Conservation (phyloP, 2,329 filamentous ascomycete species). For the Fusarium pseudograminearum region DNA sequence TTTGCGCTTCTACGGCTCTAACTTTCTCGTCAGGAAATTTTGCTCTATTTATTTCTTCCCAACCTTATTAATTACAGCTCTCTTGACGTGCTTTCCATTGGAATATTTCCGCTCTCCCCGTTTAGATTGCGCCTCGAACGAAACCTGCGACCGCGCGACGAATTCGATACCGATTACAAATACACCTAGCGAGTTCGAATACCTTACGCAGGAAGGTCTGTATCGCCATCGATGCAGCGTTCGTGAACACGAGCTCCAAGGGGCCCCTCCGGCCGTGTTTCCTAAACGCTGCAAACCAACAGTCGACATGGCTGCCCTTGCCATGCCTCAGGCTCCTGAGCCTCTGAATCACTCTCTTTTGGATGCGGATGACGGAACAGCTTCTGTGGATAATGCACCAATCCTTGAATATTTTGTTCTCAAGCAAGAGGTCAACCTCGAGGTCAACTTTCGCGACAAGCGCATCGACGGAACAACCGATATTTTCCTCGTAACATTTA, state of each 20-base stretch:
- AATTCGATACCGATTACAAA: constrained; percentile 17
- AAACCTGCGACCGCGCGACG: constrained; percentile 26
- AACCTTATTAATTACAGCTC: constrained; percentile 2
- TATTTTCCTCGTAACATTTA: constrained; percentile 78
- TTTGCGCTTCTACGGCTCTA: constrained; percentile 25
- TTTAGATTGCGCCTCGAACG: constrained; percentile 36
- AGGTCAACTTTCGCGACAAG: constrained; percentile 85
- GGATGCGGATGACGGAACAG: constrained; percentile 50
- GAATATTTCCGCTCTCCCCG: constrained; percentile 19
- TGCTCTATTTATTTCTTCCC: neutral
- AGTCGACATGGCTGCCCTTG: constrained; percentile 34
- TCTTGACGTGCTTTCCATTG: constrained; percentile 5
- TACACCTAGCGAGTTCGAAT: constrained; percentile 3
- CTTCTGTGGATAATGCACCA: constrained; percentile 52
- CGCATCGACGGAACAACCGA: constrained; percentile 82
- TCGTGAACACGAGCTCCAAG: constrained; percentile 40
- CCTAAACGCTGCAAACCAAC: constrained; percentile 36
- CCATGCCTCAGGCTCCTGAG: constrained; percentile 36
- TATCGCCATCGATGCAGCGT: constrained; percentile 42
- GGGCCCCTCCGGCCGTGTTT: constrained; percentile 45
- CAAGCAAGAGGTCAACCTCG: constrained; percentile 89
- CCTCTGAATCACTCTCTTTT: constrained; percentile 48
- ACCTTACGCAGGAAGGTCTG: neutral
- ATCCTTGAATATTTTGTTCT: constrained; percentile 67
- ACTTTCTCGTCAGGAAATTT: constrained; percentile 9